phyloP scores from a whole-genome alignment of 2,329 filamentous ascomycete genomes.

The Talaromyces sp. region DNA sequence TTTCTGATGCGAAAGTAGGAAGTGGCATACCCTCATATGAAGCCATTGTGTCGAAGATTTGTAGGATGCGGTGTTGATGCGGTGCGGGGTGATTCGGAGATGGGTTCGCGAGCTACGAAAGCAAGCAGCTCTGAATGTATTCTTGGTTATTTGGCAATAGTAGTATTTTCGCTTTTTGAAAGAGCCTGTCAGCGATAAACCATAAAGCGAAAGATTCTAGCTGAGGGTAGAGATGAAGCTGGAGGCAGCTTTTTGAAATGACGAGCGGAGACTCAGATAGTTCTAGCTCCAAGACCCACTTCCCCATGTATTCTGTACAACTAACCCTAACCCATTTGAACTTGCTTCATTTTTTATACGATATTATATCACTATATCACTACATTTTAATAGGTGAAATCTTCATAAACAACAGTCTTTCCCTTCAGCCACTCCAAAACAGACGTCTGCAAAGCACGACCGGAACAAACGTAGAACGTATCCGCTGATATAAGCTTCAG shows the following conservation, averaged over 20 bases:
- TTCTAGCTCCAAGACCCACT: slow-evolving; percentile 7
- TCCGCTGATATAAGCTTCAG: slow-evolving; percentile 39
- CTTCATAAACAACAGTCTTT: slow-evolving; percentile 58
- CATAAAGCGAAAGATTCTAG: background rate
- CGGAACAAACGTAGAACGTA: slow-evolving; percentile 62
- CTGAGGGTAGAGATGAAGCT: background rate
- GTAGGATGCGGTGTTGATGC: background rate
- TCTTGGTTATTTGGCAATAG: no score
- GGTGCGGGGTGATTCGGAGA: slow-evolving; percentile 15
- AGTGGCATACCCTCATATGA: slow-evolving; percentile 41
- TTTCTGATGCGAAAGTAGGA: slow-evolving; percentile 26
- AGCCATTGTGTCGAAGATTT: slow-evolving; percentile 33
- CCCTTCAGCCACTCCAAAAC: slow-evolving; percentile 56
- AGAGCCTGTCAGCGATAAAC: background rate
- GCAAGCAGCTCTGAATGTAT: background rate
- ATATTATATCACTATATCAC: background rate
- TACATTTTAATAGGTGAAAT: slow-evolving; percentile 56
- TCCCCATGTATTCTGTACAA: background rate
- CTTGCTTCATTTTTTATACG: background rate
- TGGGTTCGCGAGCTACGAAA: background rate
- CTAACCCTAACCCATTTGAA: background rate
- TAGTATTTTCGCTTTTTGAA: no score
- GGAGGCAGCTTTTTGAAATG: background rate
- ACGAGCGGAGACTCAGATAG: background rate
- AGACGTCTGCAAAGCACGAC: slow-evolving; percentile 49